A percentile compares a stretch with the other conserved stretches of the same genome.
Conservation (phyloP, 371 early-diverging fungal genomes). For the Mortierella polycephala region DNA sequence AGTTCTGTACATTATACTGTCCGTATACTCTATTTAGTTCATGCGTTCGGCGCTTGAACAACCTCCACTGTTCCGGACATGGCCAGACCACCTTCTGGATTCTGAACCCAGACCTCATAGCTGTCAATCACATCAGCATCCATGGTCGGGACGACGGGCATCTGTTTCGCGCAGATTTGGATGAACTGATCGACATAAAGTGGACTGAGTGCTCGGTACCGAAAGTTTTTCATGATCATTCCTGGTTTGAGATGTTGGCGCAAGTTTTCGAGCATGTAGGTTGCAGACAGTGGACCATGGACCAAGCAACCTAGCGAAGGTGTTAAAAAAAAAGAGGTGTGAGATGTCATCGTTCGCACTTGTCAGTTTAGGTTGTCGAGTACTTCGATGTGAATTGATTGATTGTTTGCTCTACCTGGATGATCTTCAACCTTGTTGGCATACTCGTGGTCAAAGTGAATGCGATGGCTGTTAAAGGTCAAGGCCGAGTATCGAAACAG, state of each 20-base stretch:
- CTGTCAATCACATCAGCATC: constrained; percentile 41
- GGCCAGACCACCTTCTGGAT: constrained; percentile 71
- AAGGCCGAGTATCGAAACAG: constrained; percentile 89
- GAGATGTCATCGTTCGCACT: neutral
- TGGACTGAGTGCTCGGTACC: constrained; percentile 79
- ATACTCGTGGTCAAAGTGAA: constrained; percentile 84
- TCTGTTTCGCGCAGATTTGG: constrained; percentile 61
- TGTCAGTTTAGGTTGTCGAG: constrained; percentile 17
- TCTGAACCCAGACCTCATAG: constrained; percentile 79
- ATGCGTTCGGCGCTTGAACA: constrained; percentile 15
- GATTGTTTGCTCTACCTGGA: constrained; percentile 59
- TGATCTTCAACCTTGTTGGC: constrained; percentile 78
- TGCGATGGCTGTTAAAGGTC: constrained; percentile 86
- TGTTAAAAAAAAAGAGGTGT: neutral
- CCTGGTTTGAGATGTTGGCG: constrained; percentile 54
- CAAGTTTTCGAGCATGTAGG: constrained; percentile 72
- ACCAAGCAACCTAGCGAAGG: constrained; percentile 69
- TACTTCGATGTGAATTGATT: neutral
- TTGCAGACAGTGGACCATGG: constrained; percentile 86
- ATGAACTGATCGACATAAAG: constrained; percentile 68
- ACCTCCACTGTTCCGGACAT: constrained; percentile 74
- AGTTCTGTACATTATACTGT: neutral
- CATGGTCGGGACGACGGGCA: constrained; percentile 32
- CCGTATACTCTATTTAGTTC: neutral
- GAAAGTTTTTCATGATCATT: constrained; percentile 59